Evolutionary conservation across 2,329 filamentous ascomycete species (phyloP).

Genomic region (Hypomyces rosellus): DNA sequence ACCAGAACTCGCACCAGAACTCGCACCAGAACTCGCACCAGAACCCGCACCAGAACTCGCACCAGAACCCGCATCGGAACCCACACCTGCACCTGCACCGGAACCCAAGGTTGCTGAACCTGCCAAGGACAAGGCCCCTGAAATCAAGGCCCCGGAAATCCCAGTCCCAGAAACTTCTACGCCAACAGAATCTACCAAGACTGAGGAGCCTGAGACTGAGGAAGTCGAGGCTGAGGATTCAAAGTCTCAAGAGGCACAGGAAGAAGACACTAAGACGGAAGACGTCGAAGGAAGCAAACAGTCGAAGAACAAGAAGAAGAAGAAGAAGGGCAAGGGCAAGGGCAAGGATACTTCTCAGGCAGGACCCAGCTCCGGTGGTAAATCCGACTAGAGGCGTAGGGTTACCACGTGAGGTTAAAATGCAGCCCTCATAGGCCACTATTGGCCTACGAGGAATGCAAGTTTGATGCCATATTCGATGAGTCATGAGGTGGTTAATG

Average conservation of each 20-base stretch:
- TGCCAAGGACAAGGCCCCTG: neutral
- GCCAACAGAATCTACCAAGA: neutral
- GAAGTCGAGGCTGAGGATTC: conserved; percentile 4
- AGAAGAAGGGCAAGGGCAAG: conserved; percentile 18
- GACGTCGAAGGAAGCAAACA: conserved; percentile 4
- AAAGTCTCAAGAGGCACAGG: conserved; percentile 3
- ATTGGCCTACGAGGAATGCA: too few species aligned
- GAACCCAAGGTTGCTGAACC: too few species aligned
- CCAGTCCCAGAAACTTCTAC: neutral
- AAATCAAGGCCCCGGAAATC: neutral
- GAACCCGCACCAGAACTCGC: too few species aligned
- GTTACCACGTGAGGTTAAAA: too few species aligned
- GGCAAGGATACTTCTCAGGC: conserved; percentile 7
- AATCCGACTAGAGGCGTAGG: neutral
- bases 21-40: neutral
- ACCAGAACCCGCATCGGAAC: too few species aligned
- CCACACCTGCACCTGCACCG: too few species aligned
- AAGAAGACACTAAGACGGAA: conserved; percentile 13
- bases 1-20: neutral
- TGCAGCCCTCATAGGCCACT: too few species aligned
- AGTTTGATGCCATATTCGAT: too few species aligned
- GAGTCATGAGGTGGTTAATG: too few species aligned
- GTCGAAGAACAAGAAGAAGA: conserved; percentile 9
- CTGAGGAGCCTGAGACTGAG: conserved; percentile 1
- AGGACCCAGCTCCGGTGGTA: conserved; percentile 9